A percentile compares a stretch with the other conserved stretches of the same genome.
These are phyloP conservation scores for Pseudogymnoascus sp. DNA, from an alignment of 2,329 filamentous ascomycete genomes.

Conservation along the genomic window DNA sequence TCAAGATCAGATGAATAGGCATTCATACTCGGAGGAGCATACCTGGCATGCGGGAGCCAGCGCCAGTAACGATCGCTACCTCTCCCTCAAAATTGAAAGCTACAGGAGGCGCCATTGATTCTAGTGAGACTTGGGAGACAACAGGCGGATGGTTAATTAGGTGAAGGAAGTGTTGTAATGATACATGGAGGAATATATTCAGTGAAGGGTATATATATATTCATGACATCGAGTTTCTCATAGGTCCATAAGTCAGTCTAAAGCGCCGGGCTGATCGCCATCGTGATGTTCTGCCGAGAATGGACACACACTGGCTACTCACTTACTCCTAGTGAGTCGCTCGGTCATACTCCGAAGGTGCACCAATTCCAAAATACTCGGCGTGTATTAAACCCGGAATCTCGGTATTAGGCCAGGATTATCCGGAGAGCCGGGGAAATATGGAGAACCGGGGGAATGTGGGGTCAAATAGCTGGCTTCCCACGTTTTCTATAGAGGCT, in stretches of 20 bases:
- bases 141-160: neutral
- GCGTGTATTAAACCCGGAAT: neutral
- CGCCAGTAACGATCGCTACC: slow-evolving; percentile 50
- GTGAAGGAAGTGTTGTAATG: neutral
- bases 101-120: neutral
- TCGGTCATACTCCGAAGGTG: neutral
- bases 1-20: slow-evolving; percentile 15
- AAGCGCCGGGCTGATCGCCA: neutral
- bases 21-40: neutral
- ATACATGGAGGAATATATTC: neutral
- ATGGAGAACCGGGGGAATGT: neutral
- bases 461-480: neutral
- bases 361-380: neutral
- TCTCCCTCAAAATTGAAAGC: neutral
- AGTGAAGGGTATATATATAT: neutral
- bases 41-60: slow-evolving; percentile 35
- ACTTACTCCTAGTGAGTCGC: neutral
- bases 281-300: neutral
- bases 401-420: neutral
- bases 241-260: neutral
- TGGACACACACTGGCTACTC: neutral
- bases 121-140: neutral
- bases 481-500: neutral
- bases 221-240: neutral
- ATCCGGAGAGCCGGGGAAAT: neutral